These are phyloP conservation scores for Kwoniella heveanensis DNA, from an alignment of 768 basidiomycete genomes.

Conservation along the genomic window DNA sequence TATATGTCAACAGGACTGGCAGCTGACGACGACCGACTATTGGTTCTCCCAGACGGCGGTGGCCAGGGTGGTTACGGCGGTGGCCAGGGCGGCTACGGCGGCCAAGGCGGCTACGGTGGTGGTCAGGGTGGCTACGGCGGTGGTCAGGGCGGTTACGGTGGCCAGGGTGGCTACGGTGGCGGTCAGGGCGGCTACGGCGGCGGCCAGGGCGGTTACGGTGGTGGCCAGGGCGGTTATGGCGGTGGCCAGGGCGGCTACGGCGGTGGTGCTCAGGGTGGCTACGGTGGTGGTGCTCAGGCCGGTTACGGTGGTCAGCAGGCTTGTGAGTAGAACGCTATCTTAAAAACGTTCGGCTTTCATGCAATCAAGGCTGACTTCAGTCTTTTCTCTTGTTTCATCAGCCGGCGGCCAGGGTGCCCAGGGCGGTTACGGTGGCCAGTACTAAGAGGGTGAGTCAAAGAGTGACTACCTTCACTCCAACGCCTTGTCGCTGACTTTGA, in stretches of 20 bases:
- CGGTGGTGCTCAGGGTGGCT: conserved; percentile 36
- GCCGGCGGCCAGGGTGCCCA: conserved; percentile 38
- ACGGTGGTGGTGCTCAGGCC: conserved; percentile 28
- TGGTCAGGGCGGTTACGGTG: conserved; percentile 56
- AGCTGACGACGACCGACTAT: not conserved
- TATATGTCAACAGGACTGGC: not conserved
- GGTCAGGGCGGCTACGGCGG: conserved; percentile 50
- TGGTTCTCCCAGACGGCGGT: conserved; percentile 38
- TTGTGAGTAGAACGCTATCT: conserved; percentile 11
- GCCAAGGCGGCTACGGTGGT: conserved; percentile 49
- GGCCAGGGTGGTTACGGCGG: conserved; percentile 46
- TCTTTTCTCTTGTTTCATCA: not conserved
- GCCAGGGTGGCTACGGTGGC: conserved; percentile 44
- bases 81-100: conserved; percentile 45
- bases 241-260: conserved; percentile 43
- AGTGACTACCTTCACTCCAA: not conserved
- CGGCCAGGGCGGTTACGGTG: conserved; percentile 40
- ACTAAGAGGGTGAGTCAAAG: conserved; percentile 19
- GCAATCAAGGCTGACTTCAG: not conserved
- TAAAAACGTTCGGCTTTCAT: too few relatives aligned
- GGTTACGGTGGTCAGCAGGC: conserved; percentile 44
- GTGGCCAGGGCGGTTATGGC: conserved; percentile 41
- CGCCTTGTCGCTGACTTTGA: not conserved
- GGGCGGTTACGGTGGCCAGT: conserved; percentile 47
- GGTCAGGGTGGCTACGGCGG: conserved; percentile 58